Base-by-base conservation (phyloP, 495 filamentous ascomycete genomes). In the Coniosporium apollinis region DNA sequence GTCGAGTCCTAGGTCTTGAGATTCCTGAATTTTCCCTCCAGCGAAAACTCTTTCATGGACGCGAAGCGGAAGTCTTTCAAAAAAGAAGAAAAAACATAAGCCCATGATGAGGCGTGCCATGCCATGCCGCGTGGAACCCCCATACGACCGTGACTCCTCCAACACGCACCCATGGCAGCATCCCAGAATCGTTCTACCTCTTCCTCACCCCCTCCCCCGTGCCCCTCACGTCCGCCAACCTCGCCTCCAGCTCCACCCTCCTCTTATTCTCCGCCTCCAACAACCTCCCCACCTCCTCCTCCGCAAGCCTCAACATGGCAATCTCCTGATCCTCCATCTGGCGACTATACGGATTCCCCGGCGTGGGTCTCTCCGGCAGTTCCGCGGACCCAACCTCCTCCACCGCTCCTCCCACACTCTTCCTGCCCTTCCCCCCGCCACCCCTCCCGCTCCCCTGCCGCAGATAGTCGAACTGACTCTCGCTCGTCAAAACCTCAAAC, bases 401-500 rank as follows among this genome's bases (percentile, higher is more conserved):
- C 24, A 21, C 39, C 14, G 33, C 36, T 21, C 42, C 42, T 39
- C 21, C 39, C 33, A 5, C 28, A 22, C 18, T 47, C 45, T 19
- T 16, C 5, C 19, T 10, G 36, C 36, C 26, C 36, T 22, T 24
- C 5, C 28, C 19, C 18, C 45, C 41, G 22, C 22, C 34, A 14
- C 34, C 6, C 11, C 14, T 5, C 5, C 8, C 15, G n/a, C 11
- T 7, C 6, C 30, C 13, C 22, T 35, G 26, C n/a, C 29, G 9
- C 21, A 55, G 38, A 39, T 56, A 57, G 22, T 54, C 40, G 41
- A 49, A 60, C 32, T 60, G 57, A 9, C 46, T 42, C 32, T 60
- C 57, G 8, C 26, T 13, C 21, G 77, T 87, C 32, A 94, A 60
- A 7, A 82, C 53, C 18, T 89, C 79, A 53, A 80, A 87, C 53